Evolutionary conservation across 116 monocot species (phyloP).

Genomic region (Iris pallida): DNA sequence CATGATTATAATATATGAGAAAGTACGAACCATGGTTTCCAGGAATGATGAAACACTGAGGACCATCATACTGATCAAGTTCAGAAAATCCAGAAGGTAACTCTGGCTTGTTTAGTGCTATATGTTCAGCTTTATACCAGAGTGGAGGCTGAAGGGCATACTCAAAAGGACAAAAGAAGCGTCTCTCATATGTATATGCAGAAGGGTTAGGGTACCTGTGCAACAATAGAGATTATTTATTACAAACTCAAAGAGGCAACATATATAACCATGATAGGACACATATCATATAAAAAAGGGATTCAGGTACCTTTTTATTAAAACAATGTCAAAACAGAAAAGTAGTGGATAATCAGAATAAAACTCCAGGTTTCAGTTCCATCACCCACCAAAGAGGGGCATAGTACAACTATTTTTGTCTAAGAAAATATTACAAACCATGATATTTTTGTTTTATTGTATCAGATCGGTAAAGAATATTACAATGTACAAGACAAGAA

Average conservation of each 20-base stretch:
- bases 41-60: constrained; percentile 86
- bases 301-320: too few relatives aligned
- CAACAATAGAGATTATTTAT: background rate
- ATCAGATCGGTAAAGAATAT: too few relatives aligned
- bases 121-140: constrained; percentile 78
- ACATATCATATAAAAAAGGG: too few relatives aligned
- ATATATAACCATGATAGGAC: too few relatives aligned
- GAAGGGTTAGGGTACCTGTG: constrained; percentile 91
- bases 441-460: too few relatives aligned
- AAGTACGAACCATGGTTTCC: constrained; percentile 77
- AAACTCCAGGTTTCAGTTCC: too few relatives aligned
- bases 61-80: constrained; percentile 58
- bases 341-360: too few relatives aligned
- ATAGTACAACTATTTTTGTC: too few relatives aligned
- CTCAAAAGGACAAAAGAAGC: constrained; percentile 82
- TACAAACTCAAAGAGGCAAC: background rate
- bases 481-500: too few relatives aligned
- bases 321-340: too few relatives aligned
- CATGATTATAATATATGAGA: background rate
- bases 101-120: constrained; percentile 75
- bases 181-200: constrained; percentile 68
- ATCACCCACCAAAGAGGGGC: too few relatives aligned
- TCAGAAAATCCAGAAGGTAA: constrained; percentile 54
- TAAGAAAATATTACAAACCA: too few relatives aligned
- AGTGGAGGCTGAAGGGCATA: constrained; percentile 80